phyloP scores from a whole-genome alignment of 2,329 filamentous ascomycete species.

The Pseudocercospora ulei region DNA sequence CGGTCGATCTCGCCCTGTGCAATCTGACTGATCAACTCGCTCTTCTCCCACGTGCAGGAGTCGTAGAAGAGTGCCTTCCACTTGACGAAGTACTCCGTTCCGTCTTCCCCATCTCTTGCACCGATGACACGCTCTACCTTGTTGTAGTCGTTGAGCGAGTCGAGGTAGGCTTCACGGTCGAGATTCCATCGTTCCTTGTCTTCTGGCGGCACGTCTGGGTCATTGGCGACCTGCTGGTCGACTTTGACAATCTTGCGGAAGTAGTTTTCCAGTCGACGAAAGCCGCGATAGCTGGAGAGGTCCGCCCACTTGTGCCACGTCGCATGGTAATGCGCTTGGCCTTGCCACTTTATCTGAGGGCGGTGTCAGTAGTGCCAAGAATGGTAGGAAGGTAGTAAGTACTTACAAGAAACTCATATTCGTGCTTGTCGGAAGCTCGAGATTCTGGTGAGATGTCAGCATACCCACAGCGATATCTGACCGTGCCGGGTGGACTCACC shows the following conservation, averaged over 20 bases:
- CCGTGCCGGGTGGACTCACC: slow-evolving; percentile 29
- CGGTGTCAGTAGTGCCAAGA: slow-evolving; percentile 20
- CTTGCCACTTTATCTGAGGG: slow-evolving; percentile 86
- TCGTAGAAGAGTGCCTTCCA: slow-evolving; percentile 83
- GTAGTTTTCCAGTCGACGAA: slow-evolving; percentile 89
- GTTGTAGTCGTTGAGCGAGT: slow-evolving; percentile 80
- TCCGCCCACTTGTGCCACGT: slow-evolving; percentile 80
- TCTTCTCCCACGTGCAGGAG: slow-evolving; percentile 85
- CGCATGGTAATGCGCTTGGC: slow-evolving; percentile 86
- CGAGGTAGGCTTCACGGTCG: slow-evolving; percentile 83
- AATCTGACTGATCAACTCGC: slow-evolving; percentile 61
- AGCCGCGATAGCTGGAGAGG: slow-evolving; percentile 60
- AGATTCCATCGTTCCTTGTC: slow-evolving; percentile 88
- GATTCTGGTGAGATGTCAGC: slow-evolving; percentile 20
- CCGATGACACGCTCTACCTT: slow-evolving; percentile 90
- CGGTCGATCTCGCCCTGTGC: slow-evolving; percentile 87
- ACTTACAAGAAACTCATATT: slow-evolving; percentile 67
- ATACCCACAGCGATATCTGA: background rate
- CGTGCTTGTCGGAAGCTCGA: slow-evolving; percentile 50
- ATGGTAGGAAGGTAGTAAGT: slow-evolving; percentile 5
- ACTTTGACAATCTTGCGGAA: slow-evolving; percentile 71
- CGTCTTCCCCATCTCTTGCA: slow-evolving; percentile 66
- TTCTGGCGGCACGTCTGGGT: slow-evolving; percentile 66
- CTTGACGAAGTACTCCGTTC: slow-evolving; percentile 84
- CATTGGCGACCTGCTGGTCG: slow-evolving; percentile 65